Base-by-base conservation (phyloP, 2,329 filamentous ascomycete genomes). In the Neocatenulostroma microsporum region DNA sequence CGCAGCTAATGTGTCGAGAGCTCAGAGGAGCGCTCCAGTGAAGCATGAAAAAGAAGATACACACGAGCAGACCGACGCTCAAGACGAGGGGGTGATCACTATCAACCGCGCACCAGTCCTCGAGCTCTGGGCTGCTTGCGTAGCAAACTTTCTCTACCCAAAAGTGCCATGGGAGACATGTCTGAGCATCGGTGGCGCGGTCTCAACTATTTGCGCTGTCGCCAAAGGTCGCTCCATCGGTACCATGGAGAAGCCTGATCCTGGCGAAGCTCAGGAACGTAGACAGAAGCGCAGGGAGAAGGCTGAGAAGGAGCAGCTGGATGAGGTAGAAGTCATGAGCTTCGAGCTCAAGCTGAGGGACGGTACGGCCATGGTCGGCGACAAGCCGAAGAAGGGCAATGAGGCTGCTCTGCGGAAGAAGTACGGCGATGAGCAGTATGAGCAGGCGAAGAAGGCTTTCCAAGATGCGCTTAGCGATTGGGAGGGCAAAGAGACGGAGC, bases 91-190 rank as follows among this genome's bases (percentile, higher is more conserved):
- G 13, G 36, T 24, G 12, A 50, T 58, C 32, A 37, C 46, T 4
- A 58, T 59, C 42, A 58, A 57, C 25, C 53, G 55, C 10, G 50
- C 54, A 3, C 53, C 57, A 1, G 50, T 60, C 6, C 48, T 61
- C 19, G 50, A 56, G 8, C 48, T 59, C 5, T 57, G 52, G 54
- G 40, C 44, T 3, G 44, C 48, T 6, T 49, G 42, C 30, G 46
- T 58, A 13, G 42, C 53, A 4, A 47, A 55, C 5, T 39, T 48
- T 21, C 24, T 54, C n/a, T 45, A 59, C 35, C 51, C 53, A 9
- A 33, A 40, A 1, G 36, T 58, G 0, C 20, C 44, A 1, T 59
- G 56, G 55, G 21, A 39, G 7, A 60, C 55, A 19, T 56, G 56
- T 35, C 44, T 60, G 11, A 53, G 50, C 40, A 46, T 49, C 5